phyloP scores from a whole-genome alignment of 805 yeast species.

The Ogataea angusta region DNA sequence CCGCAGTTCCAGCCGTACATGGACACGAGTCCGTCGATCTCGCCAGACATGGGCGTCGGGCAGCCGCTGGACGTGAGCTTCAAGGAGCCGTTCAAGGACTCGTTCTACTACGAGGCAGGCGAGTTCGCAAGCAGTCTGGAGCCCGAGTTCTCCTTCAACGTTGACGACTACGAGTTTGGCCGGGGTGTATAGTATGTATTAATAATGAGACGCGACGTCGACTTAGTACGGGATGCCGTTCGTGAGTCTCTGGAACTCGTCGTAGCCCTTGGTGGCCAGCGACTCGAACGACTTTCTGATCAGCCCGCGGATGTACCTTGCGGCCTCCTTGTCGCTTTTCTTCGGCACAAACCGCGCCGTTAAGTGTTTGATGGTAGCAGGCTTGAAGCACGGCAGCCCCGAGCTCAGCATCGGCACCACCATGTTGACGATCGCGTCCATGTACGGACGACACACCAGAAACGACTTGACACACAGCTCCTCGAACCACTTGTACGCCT shows the following conservation, averaged over 20 bases:
- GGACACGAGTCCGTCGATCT: conserved; percentile 7
- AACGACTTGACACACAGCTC: conserved; percentile 92
- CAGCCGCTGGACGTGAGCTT: conserved; percentile 4
- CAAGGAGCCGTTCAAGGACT: conserved; percentile 10
- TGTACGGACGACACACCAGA: conserved; percentile 82
- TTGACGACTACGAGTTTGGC: conserved; percentile 20
- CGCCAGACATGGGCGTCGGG: conserved; percentile 6
- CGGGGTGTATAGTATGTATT: conserved; percentile 9
- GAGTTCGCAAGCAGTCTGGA: conserved; percentile 15
- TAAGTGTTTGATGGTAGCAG: conserved; percentile 76
- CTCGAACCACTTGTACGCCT: conserved; percentile 90
- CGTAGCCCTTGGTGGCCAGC: conserved; percentile 89
- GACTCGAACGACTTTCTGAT: conserved; percentile 83
- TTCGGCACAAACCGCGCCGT: conserved; percentile 75
- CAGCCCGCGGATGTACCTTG: conserved; percentile 67
- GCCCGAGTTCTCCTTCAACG: conserved; percentile 24
- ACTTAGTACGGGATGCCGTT: conserved; percentile 89
- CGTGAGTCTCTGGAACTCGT: conserved; percentile 93
- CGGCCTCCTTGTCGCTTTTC: conserved; percentile 83
- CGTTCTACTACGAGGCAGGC: conserved; percentile 13
- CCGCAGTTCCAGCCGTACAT: conserved; percentile 7
- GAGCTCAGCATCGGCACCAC: conserved; percentile 92
- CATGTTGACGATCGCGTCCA: conserved; percentile 79
- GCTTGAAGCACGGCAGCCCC: conserved; percentile 95
- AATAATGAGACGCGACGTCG: neutral